Conservation (phyloP, 306 rosid genomes). For the Quercus mongolica region DNA sequence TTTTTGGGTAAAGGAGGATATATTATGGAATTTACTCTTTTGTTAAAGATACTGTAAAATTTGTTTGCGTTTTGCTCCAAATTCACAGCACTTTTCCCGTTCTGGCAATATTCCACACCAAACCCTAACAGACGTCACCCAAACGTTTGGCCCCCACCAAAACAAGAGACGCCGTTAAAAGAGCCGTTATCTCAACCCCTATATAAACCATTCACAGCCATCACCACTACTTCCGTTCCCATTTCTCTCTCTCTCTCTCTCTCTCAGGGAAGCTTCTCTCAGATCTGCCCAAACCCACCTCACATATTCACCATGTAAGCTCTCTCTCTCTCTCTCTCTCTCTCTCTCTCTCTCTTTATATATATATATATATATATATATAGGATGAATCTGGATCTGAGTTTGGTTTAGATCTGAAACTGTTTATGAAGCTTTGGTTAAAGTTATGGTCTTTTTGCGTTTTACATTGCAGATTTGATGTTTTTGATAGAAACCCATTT, state of each 20-base stretch:
- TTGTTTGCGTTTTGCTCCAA: no score
- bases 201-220: not conserved
- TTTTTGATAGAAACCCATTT: not conserved
- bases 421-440: not conserved
- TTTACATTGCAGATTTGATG: not conserved
- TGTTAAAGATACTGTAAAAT: no score
- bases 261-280: conserved; percentile 19
- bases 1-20: no score
- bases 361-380: not conserved
- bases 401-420: conserved; percentile 12
- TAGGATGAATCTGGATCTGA: not conserved
- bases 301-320: conserved; percentile 13
- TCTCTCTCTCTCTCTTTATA: not conserved
- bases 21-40: no score
- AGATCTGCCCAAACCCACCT: conserved; percentile 33
- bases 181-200: not conserved
- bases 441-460: not conserved
- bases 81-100: no score
- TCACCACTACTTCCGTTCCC: not conserved
- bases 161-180: conserved; percentile 21
- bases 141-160: not conserved
- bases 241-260: not conserved
- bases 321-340: not conserved
- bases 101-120: no score
- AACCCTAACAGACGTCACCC: not conserved